Conservation (phyloP, 2,329 filamentous ascomycete species). For the Trichoderma sp. region DNA sequence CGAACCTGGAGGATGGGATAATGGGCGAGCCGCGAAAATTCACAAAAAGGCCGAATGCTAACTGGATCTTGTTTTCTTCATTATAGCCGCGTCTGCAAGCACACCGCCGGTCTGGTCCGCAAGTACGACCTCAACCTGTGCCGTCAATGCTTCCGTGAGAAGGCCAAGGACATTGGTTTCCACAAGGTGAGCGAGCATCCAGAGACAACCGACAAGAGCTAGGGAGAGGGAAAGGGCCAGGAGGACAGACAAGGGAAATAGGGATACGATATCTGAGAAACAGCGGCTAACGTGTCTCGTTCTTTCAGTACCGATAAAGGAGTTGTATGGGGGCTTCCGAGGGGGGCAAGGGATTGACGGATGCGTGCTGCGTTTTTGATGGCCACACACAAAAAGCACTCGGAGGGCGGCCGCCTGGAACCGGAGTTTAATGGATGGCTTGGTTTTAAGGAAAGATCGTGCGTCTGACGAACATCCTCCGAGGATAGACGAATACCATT, state of each 20-base stretch:
- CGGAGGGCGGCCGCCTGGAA: slow-evolving; percentile 44
- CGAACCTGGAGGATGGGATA: background rate
- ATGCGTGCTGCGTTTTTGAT: slow-evolving; percentile 24
- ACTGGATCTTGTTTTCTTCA: slow-evolving; percentile 26
- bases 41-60: slow-evolving; percentile 25
- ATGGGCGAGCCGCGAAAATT: background rate
- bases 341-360: slow-evolving; percentile 25
- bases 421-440: slow-evolving; percentile 46
- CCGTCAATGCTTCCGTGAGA: slow-evolving; percentile 77
- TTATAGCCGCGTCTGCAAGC: slow-evolving; percentile 68
- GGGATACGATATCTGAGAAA: background rate
- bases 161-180: slow-evolving; percentile 69
- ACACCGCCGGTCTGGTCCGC: slow-evolving; percentile 98
- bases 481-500: slow-evolving; percentile 45
- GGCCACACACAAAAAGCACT: slow-evolving; percentile 38
- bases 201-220: background rate
- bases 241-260: background rate
- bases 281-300: slow-evolving; percentile 22
- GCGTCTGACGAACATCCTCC: slow-evolving; percentile 42
- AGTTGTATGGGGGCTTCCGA: slow-evolving; percentile 20
- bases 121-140: slow-evolving; percentile 96
- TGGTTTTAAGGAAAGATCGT: slow-evolving; percentile 42
- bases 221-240: background rate
- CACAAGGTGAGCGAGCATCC: slow-evolving; percentile 57
- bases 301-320: slow-evolving; percentile 39